These are phyloP conservation scores for Aspergillus cejpii DNA, from an alignment of 2,329 filamentous ascomycete species.

Conservation along the genomic window DNA sequence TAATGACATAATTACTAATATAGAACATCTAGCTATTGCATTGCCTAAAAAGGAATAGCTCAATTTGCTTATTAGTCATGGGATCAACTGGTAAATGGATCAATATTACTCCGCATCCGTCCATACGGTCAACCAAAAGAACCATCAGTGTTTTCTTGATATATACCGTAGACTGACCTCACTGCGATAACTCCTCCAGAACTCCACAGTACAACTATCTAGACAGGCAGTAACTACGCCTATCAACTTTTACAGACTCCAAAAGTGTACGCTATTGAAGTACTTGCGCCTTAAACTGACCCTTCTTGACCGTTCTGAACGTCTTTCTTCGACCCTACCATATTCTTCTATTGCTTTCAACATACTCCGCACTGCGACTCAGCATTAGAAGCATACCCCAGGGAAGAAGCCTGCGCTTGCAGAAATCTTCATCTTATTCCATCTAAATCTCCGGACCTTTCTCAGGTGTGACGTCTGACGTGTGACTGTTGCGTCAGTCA, in stretches of 20 bases:
- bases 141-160: slow-evolving; percentile 9
- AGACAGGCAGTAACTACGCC: too few species aligned
- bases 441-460: slow-evolving; percentile 17
- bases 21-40: slow-evolving; percentile 9
- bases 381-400: background rate
- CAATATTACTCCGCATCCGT: background rate
- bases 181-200: background rate
- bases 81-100: too few species aligned
- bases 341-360: background rate
- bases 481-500: slow-evolving; percentile 31
- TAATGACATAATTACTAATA: background rate
- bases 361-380: background rate
- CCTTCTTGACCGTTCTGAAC: background rate
- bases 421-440: background rate
- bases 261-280: too few species aligned
- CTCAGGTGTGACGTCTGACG: slow-evolving; percentile 33
- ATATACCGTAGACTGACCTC: background rate
- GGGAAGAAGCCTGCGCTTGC: background rate
- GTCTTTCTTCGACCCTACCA: background rate
- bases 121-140: slow-evolving; percentile 5
- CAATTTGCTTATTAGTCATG: too few species aligned
- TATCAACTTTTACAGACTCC: too few species aligned
- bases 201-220: too few species aligned
- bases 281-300: too few species aligned
- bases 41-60: slow-evolving; percentile 24